Percentiles rank a stretch among this genome's conserved stretches.
Conservation (phyloP, 768 basidiomycete species). For the Mycena galopus region DNA sequence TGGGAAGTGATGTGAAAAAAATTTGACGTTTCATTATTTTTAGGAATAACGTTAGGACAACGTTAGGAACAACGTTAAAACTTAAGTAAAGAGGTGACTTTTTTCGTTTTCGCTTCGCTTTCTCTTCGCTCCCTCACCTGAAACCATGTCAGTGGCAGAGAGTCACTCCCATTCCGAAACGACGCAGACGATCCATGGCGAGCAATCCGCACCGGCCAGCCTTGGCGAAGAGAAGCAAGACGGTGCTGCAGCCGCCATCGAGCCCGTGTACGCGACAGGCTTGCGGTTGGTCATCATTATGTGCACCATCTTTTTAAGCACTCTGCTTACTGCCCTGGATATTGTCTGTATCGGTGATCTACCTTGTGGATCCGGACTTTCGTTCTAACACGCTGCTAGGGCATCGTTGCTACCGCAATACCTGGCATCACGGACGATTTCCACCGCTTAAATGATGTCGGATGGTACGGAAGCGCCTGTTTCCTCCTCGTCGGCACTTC, state of each 20-base stretch:
- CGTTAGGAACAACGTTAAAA: no score
- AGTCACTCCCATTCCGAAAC: neutral
- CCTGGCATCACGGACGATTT: constrained; percentile 6
- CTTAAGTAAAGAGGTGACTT: neutral
- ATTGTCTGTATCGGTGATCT: neutral
- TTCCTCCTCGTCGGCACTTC: constrained; percentile 16
- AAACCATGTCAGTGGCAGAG: neutral
- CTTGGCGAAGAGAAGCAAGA: constrained; percentile 1
- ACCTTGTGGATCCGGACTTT: no score
- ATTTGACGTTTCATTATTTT: neutral
- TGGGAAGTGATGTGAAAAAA: neutral
- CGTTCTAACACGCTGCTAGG: neutral
- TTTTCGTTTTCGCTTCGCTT: neutral
- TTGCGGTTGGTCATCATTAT: constrained; percentile 1
- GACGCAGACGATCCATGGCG: neutral
- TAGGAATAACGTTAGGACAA: neutral
- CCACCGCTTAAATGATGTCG: neutral
- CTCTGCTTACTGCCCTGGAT: constrained; percentile 2
- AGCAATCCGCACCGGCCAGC: neutral
- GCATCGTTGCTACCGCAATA: constrained; percentile 7
- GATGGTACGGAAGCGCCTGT: constrained; percentile 17
- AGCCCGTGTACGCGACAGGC: neutral
- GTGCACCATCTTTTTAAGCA: constrained; percentile 4
- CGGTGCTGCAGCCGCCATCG: neutral
- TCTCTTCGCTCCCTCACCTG: neutral